Conservation (phyloP, 192 early-diverging fungal species). For the Backusella macrospora region DNA sequence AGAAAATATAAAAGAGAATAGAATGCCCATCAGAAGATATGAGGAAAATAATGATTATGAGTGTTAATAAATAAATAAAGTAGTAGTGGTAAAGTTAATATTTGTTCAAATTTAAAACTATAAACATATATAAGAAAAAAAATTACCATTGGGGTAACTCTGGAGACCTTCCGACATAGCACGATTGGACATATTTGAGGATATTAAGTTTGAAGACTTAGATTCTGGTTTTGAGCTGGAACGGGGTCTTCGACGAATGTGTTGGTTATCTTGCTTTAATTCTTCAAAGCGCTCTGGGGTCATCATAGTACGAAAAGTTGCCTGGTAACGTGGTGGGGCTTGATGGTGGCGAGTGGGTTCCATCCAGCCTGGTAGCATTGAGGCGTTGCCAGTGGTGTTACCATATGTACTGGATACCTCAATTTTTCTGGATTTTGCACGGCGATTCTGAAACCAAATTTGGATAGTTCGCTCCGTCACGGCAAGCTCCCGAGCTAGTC, state of each 20-base stretch:
- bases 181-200: neutral
- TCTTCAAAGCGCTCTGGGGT: slow-evolving; percentile 49
- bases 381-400: slow-evolving; percentile 15
- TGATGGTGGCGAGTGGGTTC: neutral
- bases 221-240: slow-evolving; percentile 28
- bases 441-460: slow-evolving; percentile 86
- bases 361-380: slow-evolving; percentile 9
- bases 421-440: slow-evolving; percentile 74
- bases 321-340: slow-evolving; percentile 25
- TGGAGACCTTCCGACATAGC: slow-evolving; percentile 23
- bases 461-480: slow-evolving; percentile 75
- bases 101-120: no score
- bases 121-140: neutral
- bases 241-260: slow-evolving; percentile 17
- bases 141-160: neutral
- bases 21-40: neutral
- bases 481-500: slow-evolving; percentile 62
- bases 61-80: neutral
- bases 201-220: slow-evolving; percentile 2
- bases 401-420: slow-evolving; percentile 20
- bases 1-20: neutral
- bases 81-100: neutral
- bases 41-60: neutral
- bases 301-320: slow-evolving; percentile 35
- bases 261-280: slow-evolving; percentile 36